Evolutionary conservation across 805 yeast species (phyloP).

Genomic region (Lachancea dasiensis): DNA sequence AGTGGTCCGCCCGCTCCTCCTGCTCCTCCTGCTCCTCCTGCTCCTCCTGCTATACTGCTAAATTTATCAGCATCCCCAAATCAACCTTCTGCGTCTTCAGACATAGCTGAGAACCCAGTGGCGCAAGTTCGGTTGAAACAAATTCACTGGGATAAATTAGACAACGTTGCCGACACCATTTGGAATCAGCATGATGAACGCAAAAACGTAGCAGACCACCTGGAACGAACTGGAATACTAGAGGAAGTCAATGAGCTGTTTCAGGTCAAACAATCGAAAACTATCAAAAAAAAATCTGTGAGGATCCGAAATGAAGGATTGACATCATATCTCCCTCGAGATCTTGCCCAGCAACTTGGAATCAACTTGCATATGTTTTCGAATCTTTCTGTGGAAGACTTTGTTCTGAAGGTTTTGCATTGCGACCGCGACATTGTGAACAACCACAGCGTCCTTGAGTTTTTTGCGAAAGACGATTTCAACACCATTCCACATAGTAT

Average conservation of each 20-base stretch:
- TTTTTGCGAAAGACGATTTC: slow-evolving; percentile 61
- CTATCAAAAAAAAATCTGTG: slow-evolving; percentile 15
- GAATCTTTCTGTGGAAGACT: slow-evolving; percentile 44
- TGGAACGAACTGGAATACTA: slow-evolving; percentile 55
- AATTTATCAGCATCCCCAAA: too few relatives aligned
- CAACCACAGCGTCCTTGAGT: slow-evolving; percentile 58
- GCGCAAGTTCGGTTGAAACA: slow-evolving; percentile 46
- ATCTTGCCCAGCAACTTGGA: slow-evolving; percentile 72
- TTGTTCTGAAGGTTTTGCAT: slow-evolving; percentile 47
- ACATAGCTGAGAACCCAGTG: too few relatives aligned
- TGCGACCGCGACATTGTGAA: slow-evolving; percentile 54
- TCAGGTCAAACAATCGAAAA: slow-evolving; percentile 38
- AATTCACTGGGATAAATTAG: slow-evolving; percentile 77
- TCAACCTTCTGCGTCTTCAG: too few relatives aligned
- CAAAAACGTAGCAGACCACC: slow-evolving; percentile 44
- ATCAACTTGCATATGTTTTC: slow-evolving; percentile 67
- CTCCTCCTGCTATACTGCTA: too few relatives aligned
- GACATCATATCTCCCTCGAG: slow-evolving; percentile 47
- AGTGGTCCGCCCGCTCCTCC: slow-evolving; percentile 1
- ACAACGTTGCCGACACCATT: slow-evolving; percentile 50
- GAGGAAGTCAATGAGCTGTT: slow-evolving; percentile 58
- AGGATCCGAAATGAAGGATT: slow-evolving; percentile 31
- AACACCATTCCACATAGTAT: slow-evolving; percentile 52
- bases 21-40: background rate
- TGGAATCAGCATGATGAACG: slow-evolving; percentile 47